Evolutionary conservation across 139 green algal genomes (phyloP).

Genomic region (Closterium sp.): DNA sequence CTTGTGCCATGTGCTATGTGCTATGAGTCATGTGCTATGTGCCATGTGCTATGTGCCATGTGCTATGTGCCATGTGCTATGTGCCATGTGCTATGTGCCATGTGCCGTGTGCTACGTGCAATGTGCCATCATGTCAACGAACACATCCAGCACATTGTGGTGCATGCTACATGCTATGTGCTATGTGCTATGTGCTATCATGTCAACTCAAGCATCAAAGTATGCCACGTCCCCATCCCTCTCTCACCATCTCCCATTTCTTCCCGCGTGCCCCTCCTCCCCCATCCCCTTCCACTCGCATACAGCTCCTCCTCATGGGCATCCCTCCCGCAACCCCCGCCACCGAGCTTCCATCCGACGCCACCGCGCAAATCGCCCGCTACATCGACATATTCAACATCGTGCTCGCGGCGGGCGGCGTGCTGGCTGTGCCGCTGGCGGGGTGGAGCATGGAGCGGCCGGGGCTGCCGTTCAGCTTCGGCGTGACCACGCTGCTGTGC

Average conservation of each 20-base stretch:
- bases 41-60: background rate
- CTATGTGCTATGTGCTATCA: background rate
- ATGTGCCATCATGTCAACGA: too few species aligned
- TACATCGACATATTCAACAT: slow-evolving; percentile 32
- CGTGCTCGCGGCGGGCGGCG: slow-evolving; percentile 14
- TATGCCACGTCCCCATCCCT: too few species aligned
- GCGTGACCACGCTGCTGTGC: background rate
- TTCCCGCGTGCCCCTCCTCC: too few species aligned
- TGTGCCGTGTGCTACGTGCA: background rate
- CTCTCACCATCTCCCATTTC: too few species aligned
- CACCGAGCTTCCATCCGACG: background rate
- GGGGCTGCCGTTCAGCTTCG: background rate
- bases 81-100: too few species aligned
- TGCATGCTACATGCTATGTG: background rate
- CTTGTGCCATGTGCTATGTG: background rate
- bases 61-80: background rate
- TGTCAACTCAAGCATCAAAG: too few species aligned
- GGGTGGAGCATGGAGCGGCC: background rate
- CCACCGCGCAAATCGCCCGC: background rate
- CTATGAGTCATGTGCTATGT: background rate
- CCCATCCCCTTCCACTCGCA: background rate
- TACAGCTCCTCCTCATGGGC: slow-evolving; percentile 8
- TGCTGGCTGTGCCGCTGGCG: slow-evolving; percentile 15
- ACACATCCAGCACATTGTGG: too few species aligned
- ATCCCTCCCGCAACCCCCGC: background rate